Evolutionary conservation across 2,329 filamentous ascomycete genomes (phyloP).

Genomic region (Sporothrix brunneoviolacea): DNA sequence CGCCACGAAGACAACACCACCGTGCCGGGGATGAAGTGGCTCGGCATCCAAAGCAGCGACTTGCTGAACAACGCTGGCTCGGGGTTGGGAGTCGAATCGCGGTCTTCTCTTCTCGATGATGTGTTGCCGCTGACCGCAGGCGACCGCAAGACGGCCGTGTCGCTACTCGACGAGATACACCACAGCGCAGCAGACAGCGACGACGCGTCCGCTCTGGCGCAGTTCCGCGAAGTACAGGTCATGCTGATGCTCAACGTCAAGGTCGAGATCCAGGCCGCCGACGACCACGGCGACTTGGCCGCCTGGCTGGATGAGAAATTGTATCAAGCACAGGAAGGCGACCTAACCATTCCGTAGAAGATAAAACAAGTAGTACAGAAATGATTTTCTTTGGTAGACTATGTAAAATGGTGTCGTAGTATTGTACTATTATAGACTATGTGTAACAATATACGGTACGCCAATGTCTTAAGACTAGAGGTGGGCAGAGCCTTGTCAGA

Average conservation of each 20-base stretch:
- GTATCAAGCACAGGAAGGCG: not conserved
- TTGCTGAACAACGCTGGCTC: too few species aligned
- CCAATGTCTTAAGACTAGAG: too few species aligned
- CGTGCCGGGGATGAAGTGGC: constrained; percentile 52
- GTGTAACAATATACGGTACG: too few species aligned
- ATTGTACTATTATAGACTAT: too few species aligned
- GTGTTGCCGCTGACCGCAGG: constrained; percentile 38
- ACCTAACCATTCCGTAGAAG: too few species aligned
- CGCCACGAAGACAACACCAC: constrained; percentile 50
- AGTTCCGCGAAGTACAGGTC: constrained; percentile 54
- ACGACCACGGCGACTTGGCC: constrained; percentile 45
- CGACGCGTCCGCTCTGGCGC: constrained; percentile 30
- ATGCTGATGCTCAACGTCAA: constrained; percentile 72
- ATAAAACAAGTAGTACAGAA: too few species aligned
- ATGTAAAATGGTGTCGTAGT: too few species aligned
- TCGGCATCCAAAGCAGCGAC: constrained; percentile 44
- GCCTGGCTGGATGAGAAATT: constrained; percentile 44
- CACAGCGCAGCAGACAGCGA: constrained; percentile 9
- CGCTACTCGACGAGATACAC: constrained; percentile 41
- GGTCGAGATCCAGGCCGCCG: constrained; percentile 68
- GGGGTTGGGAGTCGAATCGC: too few species aligned
- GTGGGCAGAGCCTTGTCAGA: too few species aligned
- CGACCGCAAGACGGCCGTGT: constrained; percentile 53
- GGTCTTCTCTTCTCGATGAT: constrained; percentile 24
- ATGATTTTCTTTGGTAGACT: too few species aligned